These are phyloP conservation scores for Aegilops longissima DNA, from an alignment of 176 grass and related monocot species.

Conservation along the genomic window DNA sequence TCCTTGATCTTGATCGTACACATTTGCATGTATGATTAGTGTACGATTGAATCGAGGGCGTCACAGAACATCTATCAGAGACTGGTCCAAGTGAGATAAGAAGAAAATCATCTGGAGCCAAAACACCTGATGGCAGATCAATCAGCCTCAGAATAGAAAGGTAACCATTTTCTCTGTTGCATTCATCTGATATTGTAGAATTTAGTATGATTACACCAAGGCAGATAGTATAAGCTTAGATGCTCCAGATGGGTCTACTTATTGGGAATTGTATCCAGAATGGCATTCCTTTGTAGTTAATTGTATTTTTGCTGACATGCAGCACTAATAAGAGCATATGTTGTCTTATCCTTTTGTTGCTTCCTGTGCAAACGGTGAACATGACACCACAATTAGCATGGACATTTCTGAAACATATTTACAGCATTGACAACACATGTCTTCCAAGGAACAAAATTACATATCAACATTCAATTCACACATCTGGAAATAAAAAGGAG, in stretches of 20 bases:
- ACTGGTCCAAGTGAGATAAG: too few relatives aligned
- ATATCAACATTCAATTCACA: not conserved
- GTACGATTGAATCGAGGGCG: too few relatives aligned
- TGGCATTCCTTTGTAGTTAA: not conserved
- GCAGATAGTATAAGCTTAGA: slow-evolving; percentile 68
- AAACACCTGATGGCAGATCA: too few relatives aligned
- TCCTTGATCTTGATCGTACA: too few relatives aligned
- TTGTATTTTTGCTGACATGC: not conserved
- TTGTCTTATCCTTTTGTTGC: not conserved
- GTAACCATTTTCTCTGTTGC: too few relatives aligned
- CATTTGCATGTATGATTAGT: too few relatives aligned
- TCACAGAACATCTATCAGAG: too few relatives aligned
- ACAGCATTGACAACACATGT: not conserved
- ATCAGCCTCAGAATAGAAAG: too few relatives aligned
- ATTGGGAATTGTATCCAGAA: slow-evolving; percentile 24
- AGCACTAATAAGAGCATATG: not conserved
- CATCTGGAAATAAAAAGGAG: not conserved
- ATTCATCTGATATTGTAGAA: too few relatives aligned
- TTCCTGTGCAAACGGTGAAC: not conserved
- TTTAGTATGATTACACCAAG: slow-evolving; percentile 52
- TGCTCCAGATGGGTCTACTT: slow-evolving; percentile 5
- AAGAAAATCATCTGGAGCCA: too few relatives aligned
- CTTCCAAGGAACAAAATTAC: not conserved
- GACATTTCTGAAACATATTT: not conserved
- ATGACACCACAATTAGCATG: not conserved